These are phyloP conservation scores for Leccinellum luteum DNA, from an alignment of 768 basidiomycete species.

Conservation along the genomic window DNA sequence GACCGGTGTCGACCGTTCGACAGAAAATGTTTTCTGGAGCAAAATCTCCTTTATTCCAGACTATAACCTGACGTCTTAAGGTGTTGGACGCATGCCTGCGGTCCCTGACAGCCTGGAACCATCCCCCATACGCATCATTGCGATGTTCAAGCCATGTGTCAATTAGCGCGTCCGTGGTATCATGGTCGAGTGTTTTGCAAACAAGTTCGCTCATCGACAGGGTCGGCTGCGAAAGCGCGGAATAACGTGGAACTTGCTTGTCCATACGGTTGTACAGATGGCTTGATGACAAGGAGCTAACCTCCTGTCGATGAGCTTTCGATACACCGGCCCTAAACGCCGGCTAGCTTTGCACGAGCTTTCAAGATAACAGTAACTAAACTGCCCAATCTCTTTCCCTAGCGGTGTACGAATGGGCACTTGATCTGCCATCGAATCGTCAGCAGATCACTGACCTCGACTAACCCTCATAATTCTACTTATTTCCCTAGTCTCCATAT, in stretches of 20 bases:
- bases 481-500: slow-evolving; percentile 56
- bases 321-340: slow-evolving; percentile 28
- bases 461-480: background rate
- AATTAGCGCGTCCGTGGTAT: slow-evolving; percentile 74
- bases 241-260: slow-evolving; percentile 43
- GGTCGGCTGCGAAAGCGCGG: slow-evolving; percentile 60
- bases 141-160: slow-evolving; percentile 83
- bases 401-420: slow-evolving; percentile 11
- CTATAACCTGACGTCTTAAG: slow-evolving; percentile 48
- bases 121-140: slow-evolving; percentile 73
- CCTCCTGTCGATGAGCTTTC: background rate
- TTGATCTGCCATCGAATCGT: slow-evolving; percentile 8
- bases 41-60: slow-evolving; percentile 68
- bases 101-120: slow-evolving; percentile 70
- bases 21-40: slow-evolving; percentile 79
- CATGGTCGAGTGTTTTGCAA: slow-evolving; percentile 73
- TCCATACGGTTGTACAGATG: slow-evolving; percentile 17
- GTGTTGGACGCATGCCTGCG: slow-evolving; percentile 55
- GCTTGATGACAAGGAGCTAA: slow-evolving; percentile 10
- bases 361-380: background rate
- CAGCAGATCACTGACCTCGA: background rate
- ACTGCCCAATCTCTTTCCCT: background rate
- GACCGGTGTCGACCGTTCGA: slow-evolving; percentile 73
- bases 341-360: slow-evolving; percentile 6
- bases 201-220: slow-evolving; percentile 78